Evolutionary conservation across 116 monocot genomes (phyloP), one percentile per base, ranked within the genome.

Genomic region (Papilionanthe hybrid): DNA sequence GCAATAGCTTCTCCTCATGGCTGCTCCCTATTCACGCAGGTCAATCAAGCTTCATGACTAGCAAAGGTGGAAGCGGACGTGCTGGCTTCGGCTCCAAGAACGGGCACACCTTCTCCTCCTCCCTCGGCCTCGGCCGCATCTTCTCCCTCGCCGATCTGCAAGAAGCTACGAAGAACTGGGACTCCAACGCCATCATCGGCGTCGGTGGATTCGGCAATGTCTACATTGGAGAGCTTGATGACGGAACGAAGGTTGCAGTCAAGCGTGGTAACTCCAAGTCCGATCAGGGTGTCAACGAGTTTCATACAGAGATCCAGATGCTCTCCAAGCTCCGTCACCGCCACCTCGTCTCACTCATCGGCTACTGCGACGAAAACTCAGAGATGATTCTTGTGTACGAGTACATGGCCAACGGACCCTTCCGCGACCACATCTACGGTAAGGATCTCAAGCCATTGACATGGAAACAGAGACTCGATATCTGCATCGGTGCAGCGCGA

Each of bases 351-450:
- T 97, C 97, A 1, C 84, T 97, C 28, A 94, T 97, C 44, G 97
- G 97, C n/a, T 97, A 92, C 82, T 97, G 97, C 79, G 97, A 94
- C 68, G 94, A 97, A 81, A 91, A 94, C 81, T 63, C 85, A 15
- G 97, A 97, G 87, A 97, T 97, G 97, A 97, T 97, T 10, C 83
- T 97, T 42, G 94, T 97, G 0, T 97, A 97, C 75, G 97, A 97
- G 86, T 97, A 84, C 91, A 98, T 98, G 93, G 83, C 86, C 0
- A 93, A 94, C 22, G 98, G 98, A 9, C 90, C 87, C 18, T 84
- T 98, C 78, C 81, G 98, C 10, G 98, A 98, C 74, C 94, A 94
- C 77, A 86, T 98, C 58, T 98, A 98, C 78, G 97, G 94, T 12
- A 88, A 86, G 78, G 86, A 83, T 50, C 79, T 88, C 9, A 72